A percentile compares a stretch with the other conserved stretches of the same genome.
Evolutionary conservation across 331 rosid genomes (phyloP).

Genomic region (Pyracantha coccinea): DNA sequence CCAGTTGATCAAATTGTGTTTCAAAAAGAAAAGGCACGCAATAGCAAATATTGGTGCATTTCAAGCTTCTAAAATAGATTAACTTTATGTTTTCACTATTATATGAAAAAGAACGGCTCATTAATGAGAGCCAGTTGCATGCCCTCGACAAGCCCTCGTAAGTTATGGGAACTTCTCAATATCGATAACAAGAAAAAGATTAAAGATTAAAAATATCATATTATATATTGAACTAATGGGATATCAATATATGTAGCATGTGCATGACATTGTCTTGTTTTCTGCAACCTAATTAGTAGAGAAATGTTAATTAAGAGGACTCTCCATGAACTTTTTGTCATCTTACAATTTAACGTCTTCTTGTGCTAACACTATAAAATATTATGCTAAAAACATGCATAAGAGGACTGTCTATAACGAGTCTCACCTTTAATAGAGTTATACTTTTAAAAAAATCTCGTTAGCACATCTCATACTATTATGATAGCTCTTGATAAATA

Average conservation of each 20-base stretch:
- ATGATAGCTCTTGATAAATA: neutral
- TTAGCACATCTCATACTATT: neutral
- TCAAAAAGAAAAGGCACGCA: neutral
- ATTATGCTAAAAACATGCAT: neutral
- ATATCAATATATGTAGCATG: slow-evolving; percentile 23
- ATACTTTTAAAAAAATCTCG: too few relatives aligned
- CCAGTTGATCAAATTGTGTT: neutral
- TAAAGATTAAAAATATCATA: neutral
- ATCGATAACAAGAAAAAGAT: slow-evolving; percentile 23
- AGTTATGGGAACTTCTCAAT: slow-evolving; percentile 28
- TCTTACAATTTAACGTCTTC: too few relatives aligned
- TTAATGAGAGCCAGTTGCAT: slow-evolving; percentile 5
- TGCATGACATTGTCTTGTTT: slow-evolving; percentile 44
- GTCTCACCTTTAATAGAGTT: too few relatives aligned
- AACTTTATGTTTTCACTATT: neutral
- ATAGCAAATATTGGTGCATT: neutral
- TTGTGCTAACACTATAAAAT: too few relatives aligned
- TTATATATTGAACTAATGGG: slow-evolving; percentile 14
- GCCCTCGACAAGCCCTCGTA: slow-evolving; percentile 24
- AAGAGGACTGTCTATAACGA: too few relatives aligned
- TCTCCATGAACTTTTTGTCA: fast-evolving
- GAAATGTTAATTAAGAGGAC: too few relatives aligned
- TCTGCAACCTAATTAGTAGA: slow-evolving; percentile 7
- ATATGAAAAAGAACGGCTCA: neutral
- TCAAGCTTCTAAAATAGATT: neutral